Base-by-base conservation (phyloP, 1,284 basidiomycete genomes). In the Puccinia coronata region DNA sequence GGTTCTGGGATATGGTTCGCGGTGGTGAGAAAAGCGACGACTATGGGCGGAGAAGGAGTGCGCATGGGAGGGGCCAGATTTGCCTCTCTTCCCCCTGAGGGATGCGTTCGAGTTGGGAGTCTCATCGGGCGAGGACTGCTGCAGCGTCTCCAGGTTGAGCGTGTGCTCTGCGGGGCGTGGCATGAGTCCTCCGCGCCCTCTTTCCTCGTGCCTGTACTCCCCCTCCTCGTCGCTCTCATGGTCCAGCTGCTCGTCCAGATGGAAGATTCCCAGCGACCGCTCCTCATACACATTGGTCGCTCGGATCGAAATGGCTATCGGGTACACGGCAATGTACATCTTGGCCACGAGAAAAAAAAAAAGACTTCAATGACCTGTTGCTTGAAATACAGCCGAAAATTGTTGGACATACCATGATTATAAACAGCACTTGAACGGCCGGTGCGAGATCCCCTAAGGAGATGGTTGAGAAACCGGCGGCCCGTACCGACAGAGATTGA, bases 231-330 rank as follows among this genome's bases (percentile, higher is more conserved):
- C n/a, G 49, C 49, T 73, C 18, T 31, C 31, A 36, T 73, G 49
- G 9, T 73, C 36, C 6, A 57, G 55, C 34, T 73, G 47, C n/a
- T 36, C 49, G n/a, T 63, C 59, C 20, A 25, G 41, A 63, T 77
- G 23, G 39, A 70, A 85, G 16, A 85, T 83, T 8, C 86, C 85
- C 1, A 86, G 82, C 31, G 84, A 84, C 76, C 84, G 91, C 84
- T 98, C 95, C 86, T 99, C 96, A 86, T 98, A 98, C 0, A 98
- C 96, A 86, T 98, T 98, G 28, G 96, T 98, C n/a, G 93, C 91
- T n/a, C 96, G 92, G 14, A 99, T 93, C 83, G 91, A 92, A 78
- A 90, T 85, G 25, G 89, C 89, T 59, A 90, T 87, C 16, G 89
- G 89, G 83, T 89, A 89, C 34, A 86, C 85, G 55, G 84, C 82